A percentile compares a stretch with the other conserved stretches of the same genome.
phyloP scores from a whole-genome alignment of 1,139 yeast species.

The Spencermartinsiella ligniputridi region DNA sequence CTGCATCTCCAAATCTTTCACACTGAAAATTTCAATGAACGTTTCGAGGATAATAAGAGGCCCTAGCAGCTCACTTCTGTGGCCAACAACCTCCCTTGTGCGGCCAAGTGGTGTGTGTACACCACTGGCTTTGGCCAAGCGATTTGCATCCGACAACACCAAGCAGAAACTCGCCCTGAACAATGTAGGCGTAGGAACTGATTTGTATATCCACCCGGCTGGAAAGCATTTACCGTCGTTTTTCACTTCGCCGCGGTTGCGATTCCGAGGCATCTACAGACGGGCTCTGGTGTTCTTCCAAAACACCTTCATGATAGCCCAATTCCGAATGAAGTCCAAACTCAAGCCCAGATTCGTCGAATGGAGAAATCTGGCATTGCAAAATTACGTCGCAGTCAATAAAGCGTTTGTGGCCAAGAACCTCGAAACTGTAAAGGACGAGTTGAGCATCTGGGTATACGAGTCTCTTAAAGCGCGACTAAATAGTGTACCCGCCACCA shows the following conservation, averaged over 20 bases:
- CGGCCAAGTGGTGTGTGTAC: too few relatives aligned
- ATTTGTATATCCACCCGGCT: conserved; percentile 44
- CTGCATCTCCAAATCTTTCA: too few relatives aligned
- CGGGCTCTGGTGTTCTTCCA: conserved; percentile 52
- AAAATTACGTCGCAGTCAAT: conserved; percentile 60
- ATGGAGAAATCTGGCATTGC: conserved; percentile 73
- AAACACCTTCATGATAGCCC: conserved; percentile 56
- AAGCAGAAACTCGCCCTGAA: conserved; percentile 7
- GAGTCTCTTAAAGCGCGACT: conserved; percentile 51
- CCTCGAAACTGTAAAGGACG: conserved; percentile 40
- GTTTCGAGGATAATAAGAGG: too few relatives aligned
- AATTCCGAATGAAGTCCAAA: conserved; percentile 59
- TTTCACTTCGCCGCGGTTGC: conserved; percentile 39
- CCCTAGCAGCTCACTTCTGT: too few relatives aligned
- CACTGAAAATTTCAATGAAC: too few relatives aligned
- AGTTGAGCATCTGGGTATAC: conserved; percentile 58
- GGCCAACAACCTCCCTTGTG: too few relatives aligned
- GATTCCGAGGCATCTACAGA: conserved; percentile 41
- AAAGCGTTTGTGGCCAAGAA: conserved; percentile 58
- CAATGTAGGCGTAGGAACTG: conserved; percentile 15
- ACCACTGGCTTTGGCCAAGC: too few relatives aligned
- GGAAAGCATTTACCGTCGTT: conserved; percentile 42
- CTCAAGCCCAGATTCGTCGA: conserved; percentile 59
- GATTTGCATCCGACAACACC: conserved; percentile 5
- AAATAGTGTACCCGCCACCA: conserved; percentile 52